Evolutionary conservation across 768 basidiomycete species (phyloP).

Genomic region (Coprinellus aureogranulatus): DNA sequence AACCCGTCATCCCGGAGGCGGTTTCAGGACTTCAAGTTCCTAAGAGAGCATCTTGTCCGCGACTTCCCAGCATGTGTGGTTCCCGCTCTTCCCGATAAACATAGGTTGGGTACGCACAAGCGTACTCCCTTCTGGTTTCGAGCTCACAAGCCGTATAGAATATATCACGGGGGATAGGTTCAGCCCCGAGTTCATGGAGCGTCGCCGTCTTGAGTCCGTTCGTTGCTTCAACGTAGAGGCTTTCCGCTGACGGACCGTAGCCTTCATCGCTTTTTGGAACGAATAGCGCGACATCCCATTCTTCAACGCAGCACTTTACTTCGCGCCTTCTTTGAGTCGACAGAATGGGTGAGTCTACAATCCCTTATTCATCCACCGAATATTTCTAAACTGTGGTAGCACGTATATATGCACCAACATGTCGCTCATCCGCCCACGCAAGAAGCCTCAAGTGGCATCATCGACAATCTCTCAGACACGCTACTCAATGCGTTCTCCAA

Average conservation of each 20-base stretch:
- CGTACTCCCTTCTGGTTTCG: neutral
- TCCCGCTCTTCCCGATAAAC: slow-evolving; percentile 94
- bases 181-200: slow-evolving; percentile 95
- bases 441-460: slow-evolving; percentile 74
- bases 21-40: slow-evolving; percentile 96
- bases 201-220: slow-evolving; percentile 79
- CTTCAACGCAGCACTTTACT: slow-evolving; percentile 87
- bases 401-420: slow-evolving; percentile 96
- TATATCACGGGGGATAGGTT: slow-evolving; percentile 98
- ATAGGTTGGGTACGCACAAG: slow-evolving; percentile 71
- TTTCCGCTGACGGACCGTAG: slow-evolving; percentile 39
- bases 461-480: slow-evolving; percentile 95
- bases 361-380: neutral
- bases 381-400: slow-evolving; percentile 44
- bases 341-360: slow-evolving; percentile 83
- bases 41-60: slow-evolving; percentile 81
- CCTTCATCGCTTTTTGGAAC: slow-evolving; percentile 87
- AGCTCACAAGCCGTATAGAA: slow-evolving; percentile 47
- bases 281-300: slow-evolving; percentile 90
- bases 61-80: slow-evolving; percentile 99
- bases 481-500: slow-evolving; percentile 94
- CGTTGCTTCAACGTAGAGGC: neutral
- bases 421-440: slow-evolving; percentile 86
- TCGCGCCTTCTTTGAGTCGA: slow-evolving; percentile 93
- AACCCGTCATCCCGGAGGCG: slow-evolving; percentile 80